Evolutionary conservation across 1,284 basidiomycete genomes (phyloP).

Genomic region (Pholiota adiposa): DNA sequence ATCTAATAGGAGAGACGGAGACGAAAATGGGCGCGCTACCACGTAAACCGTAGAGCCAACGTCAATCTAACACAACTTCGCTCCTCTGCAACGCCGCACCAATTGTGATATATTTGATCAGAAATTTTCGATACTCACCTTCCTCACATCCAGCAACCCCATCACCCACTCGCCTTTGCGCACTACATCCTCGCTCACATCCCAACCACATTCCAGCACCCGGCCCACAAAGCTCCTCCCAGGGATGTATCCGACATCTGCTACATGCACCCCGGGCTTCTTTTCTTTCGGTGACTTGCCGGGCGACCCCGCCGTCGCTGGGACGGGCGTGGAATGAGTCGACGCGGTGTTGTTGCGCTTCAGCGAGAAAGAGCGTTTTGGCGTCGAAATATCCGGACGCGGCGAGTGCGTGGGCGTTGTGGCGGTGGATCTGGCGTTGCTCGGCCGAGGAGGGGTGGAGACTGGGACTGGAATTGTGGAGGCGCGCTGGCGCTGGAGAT

Average conservation of each 20-base stretch:
- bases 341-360: conserved; percentile 20
- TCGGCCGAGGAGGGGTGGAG: not conserved
- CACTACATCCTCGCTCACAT: conserved; percentile 67
- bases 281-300: not conserved
- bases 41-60: conserved; percentile 6
- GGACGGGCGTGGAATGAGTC: conserved; percentile 9
- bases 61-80: not conserved
- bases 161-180: conserved; percentile 84
- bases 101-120: not conserved
- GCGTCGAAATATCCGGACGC: conserved; percentile 6
- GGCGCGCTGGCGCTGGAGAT: conserved; percentile 16
- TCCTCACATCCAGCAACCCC: conserved; percentile 75
- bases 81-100: not conserved
- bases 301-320: not conserved
- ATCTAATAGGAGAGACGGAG: conserved; percentile 5
- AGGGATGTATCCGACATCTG: conserved; percentile 74
- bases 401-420: not conserved
- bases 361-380: conserved; percentile 20
- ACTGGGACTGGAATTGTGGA: conserved; percentile 12
- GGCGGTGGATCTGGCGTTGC: not conserved
- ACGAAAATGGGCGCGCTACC: conserved; percentile 10
- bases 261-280: conserved; percentile 10
- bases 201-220: conserved; percentile 79
- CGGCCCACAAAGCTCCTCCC: conserved; percentile 85
- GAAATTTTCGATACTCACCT: conserved; percentile 56